Evolutionary conservation across 768 basidiomycete species (phyloP).

Genomic region (Phlebiopsis flavidoalba): DNA sequence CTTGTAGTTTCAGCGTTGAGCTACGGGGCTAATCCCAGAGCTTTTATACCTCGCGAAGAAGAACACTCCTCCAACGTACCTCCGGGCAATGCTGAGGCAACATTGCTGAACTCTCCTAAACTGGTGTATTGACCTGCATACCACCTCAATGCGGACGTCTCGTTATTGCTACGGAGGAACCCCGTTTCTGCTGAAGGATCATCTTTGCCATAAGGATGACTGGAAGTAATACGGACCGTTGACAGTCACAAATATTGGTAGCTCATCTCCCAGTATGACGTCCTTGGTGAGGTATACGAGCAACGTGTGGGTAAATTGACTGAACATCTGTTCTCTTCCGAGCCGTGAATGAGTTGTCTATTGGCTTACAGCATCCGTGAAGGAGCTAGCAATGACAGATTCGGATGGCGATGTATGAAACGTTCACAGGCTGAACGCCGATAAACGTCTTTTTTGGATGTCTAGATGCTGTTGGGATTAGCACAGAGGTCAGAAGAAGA

Average conservation of each 20-base stretch:
- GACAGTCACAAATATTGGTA: background rate
- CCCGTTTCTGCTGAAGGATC: background rate
- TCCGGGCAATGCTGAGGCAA: background rate
- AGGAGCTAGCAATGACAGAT: background rate
- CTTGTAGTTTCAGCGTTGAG: background rate
- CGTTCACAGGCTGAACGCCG: background rate
- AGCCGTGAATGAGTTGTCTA: background rate
- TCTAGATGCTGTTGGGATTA: background rate
- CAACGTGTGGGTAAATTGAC: background rate
- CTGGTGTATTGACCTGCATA: background rate
- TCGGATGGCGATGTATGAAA: background rate
- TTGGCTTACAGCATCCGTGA: background rate
- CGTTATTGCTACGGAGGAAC: background rate
- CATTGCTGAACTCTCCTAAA: background rate
- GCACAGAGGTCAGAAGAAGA: background rate
- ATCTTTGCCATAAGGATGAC: background rate
- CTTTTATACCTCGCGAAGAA: background rate
- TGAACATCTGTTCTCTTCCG: background rate
- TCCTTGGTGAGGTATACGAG: background rate
- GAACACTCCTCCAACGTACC: background rate
- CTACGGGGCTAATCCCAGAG: no score
- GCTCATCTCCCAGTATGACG: background rate
- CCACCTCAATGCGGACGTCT: background rate
- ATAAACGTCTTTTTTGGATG: background rate
- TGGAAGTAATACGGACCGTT: background rate